phyloP scores from a whole-genome alignment of 2,329 filamentous ascomycete genomes.

The Colletotrichum navitas region DNA sequence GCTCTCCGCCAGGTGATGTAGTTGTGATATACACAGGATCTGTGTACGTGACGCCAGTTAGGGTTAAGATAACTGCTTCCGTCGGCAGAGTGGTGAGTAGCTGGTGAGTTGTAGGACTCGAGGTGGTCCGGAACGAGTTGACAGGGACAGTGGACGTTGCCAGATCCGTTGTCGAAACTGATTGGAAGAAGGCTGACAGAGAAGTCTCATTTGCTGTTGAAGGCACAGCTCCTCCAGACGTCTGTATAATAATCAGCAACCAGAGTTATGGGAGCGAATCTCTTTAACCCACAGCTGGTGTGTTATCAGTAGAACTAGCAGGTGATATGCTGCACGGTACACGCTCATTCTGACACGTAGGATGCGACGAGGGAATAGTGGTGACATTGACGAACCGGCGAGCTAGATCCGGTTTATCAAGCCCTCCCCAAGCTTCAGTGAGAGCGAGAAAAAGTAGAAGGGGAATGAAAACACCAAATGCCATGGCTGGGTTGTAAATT shows the following conservation, averaged over 20 bases:
- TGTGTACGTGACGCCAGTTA: background rate
- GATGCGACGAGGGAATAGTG: background rate
- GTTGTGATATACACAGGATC: background rate
- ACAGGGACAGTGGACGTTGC: background rate
- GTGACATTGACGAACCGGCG: background rate
- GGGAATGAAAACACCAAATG: background rate
- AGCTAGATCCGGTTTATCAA: background rate
- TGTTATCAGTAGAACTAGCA: background rate
- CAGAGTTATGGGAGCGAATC: background rate
- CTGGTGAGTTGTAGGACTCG: background rate
- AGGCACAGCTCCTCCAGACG: background rate
- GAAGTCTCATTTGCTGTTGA: background rate
- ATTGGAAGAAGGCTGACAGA: background rate
- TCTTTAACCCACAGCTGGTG: background rate
- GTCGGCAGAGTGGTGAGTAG: background rate
- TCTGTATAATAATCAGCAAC: background rate
- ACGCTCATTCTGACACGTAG: background rate
- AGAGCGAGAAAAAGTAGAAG: background rate
- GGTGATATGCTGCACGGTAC: background rate
- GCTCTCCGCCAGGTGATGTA: background rate
- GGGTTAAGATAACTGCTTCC: background rate
- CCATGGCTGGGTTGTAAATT: background rate
- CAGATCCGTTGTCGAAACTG: background rate
- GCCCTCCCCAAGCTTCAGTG: background rate
- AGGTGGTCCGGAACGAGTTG: background rate